A percentile compares a stretch with the other conserved stretches of the same genome.
phyloP scores from a whole-genome alignment of 768 basidiomycete genomes.

The Auriscalpium microsporum region DNA sequence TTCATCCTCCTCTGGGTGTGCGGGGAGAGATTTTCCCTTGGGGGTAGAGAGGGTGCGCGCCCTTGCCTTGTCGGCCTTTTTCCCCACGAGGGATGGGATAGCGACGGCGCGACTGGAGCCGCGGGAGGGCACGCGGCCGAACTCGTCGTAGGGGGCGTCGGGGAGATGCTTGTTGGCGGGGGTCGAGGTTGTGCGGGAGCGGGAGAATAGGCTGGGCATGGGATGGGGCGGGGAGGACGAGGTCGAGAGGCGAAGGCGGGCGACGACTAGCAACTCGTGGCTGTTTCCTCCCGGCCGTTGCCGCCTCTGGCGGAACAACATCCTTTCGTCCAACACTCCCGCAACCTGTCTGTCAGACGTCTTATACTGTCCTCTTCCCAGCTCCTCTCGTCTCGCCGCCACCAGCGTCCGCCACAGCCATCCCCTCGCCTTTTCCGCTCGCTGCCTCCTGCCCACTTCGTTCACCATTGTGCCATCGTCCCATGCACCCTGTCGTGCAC shows the following conservation, averaged over 20 bases:
- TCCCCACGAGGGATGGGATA: slow-evolving; percentile 24
- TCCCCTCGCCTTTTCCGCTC: too few relatives aligned
- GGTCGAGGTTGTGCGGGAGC: slow-evolving; percentile 54
- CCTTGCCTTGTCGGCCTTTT: slow-evolving; percentile 42
- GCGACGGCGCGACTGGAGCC: slow-evolving; percentile 29
- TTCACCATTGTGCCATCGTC: too few relatives aligned
- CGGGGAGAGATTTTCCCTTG: slow-evolving; percentile 25
- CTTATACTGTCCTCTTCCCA: too few relatives aligned
- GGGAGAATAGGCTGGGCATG: slow-evolving; percentile 74
- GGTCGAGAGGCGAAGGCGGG: background rate
- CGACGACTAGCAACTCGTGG: slow-evolving; percentile 1
- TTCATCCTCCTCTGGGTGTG: slow-evolving; percentile 27
- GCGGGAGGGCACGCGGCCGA: slow-evolving; percentile 49
- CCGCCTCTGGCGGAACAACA: background rate
- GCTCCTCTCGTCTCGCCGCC: too few relatives aligned
- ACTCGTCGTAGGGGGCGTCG: slow-evolving; percentile 45
- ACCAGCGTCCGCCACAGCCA: too few relatives aligned
- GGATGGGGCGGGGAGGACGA: slow-evolving; percentile 15
- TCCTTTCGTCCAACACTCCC: too few relatives aligned
- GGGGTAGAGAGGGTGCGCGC: slow-evolving; percentile 35
- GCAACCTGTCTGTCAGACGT: too few relatives aligned
- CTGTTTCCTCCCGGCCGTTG: background rate
- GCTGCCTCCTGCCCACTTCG: too few relatives aligned
- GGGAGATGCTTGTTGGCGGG: slow-evolving; percentile 19
- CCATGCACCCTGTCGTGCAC: too few relatives aligned